Base-by-base conservation (phyloP, 75 land plant genomes). In the Adiantum capillusveneris region DNA sequence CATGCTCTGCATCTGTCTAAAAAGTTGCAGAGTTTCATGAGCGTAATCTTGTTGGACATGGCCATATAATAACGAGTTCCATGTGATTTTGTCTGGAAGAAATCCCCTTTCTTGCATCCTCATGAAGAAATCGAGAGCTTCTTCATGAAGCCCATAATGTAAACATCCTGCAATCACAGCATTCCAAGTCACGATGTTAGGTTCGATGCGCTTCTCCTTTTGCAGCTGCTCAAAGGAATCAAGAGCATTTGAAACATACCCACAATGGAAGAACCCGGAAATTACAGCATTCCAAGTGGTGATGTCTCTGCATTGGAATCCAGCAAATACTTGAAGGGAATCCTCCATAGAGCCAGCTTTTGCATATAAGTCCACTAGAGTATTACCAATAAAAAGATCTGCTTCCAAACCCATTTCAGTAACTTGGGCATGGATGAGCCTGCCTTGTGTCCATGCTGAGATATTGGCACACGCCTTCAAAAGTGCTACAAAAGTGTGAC, bases 311-410 rank as follows among this genome's bases (percentile, higher is more conserved):
- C 68, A 36, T 13, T 53, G 57, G 70, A 80, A 67, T 14, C 57
- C 51, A 45, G 31, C 1, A 24, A 80, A 80, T 6, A 58, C 72
- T 5, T n/a, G 43, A 7, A 67, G 49, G n/a, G 77, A 66, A 24
- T 26, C 31, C 25, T 16, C 13, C 29, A 83, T 56, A 19, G 29
- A 66, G 12, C 82, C 85, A 67, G 69, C 69, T 65, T 69, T 75
- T 17, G 76, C 72, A 59, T 83, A 78, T 81, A 83, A 78, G 53
- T 79, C 76, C 0, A 83, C 66, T 16, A 83, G 60, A 11, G 85
- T 72, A 18, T 69, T 78, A 1, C 62, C 78, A 18, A 83, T 66
- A 62, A 63, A 67, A 28, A 72, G 72, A 16, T 71, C 79, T 1
- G 62, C 25, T 25, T 62, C 66, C 25, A 75, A 60, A 1, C 64